A percentile compares a stretch with the other conserved stretches of the same genome.
Conservation (phyloP, 2,329 filamentous ascomycete genomes). For the Clonostachys rosea region DNA sequence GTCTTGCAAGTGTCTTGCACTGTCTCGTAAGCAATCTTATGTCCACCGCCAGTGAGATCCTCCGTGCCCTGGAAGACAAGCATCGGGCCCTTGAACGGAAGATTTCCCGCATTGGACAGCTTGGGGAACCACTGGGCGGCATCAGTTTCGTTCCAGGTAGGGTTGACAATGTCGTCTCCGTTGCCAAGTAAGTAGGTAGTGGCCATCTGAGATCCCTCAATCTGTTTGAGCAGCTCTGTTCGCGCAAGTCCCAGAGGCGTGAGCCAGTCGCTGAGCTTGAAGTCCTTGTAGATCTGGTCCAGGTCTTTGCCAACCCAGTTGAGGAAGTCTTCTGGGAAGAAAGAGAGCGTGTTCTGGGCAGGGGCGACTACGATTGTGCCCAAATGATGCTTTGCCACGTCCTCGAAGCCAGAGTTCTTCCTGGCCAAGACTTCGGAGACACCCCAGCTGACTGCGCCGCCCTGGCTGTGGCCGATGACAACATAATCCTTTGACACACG, state of each 20-base stretch:
- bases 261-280: constrained; percentile 21
- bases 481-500: constrained; percentile 29
- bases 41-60: constrained; percentile 9
- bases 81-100: constrained; percentile 22
- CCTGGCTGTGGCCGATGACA: constrained; percentile 40
- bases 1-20: constrained; percentile 8
- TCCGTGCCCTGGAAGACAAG: constrained; percentile 25
- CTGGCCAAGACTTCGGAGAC: constrained; percentile 14
- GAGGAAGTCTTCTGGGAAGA: neutral
- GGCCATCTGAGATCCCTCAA: constrained; percentile 1
- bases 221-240: constrained; percentile 1
- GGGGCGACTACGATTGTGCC: constrained; percentile 8
- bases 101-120: constrained; percentile 15
- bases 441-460: constrained; percentile 35
- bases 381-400: constrained; percentile 1
- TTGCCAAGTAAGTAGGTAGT: neutral
- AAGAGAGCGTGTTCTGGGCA: neutral
- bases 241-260: constrained; percentile 5
- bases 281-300: constrained; percentile 5
- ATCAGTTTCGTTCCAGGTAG: constrained; percentile 1
- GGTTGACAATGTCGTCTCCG: neutral
- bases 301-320: neutral
- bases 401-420: neutral
- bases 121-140: neutral
- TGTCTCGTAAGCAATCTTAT: neutral